phyloP scores from a whole-genome alignment of 345 rosid genomes.

The Euphorbia lathyris region DNA sequence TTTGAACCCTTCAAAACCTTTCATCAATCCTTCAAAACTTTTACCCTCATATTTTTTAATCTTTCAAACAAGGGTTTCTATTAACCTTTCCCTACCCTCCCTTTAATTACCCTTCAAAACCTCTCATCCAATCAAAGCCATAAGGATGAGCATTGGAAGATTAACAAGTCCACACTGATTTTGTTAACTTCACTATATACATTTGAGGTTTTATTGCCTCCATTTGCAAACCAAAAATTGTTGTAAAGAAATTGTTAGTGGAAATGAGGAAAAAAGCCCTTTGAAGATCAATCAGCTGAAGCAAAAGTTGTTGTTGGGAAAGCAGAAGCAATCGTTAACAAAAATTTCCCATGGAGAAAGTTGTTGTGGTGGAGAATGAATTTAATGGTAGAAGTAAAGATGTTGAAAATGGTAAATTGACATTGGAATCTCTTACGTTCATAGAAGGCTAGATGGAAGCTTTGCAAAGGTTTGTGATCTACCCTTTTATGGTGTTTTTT shows the following conservation, averaged over 20 bases:
- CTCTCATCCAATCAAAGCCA: no score
- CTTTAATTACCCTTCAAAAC: no score
- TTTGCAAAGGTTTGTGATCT: slow-evolving; percentile 63
- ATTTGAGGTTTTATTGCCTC: neutral
- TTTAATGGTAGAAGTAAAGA: slow-evolving; percentile 60
- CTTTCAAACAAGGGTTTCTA: no score
- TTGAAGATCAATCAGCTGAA: slow-evolving; percentile 91
- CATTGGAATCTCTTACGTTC: slow-evolving; percentile 62
- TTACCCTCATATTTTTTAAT: no score
- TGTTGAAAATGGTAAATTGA: slow-evolving; percentile 50
- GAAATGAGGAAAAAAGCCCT: slow-evolving; percentile 93
- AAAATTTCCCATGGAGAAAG: slow-evolving; percentile 82
- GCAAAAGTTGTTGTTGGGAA: slow-evolving; percentile 88
- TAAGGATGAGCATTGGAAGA: slow-evolving; percentile 72
- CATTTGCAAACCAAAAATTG: no score
- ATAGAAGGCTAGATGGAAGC: slow-evolving; percentile 81
- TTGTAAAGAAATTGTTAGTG: slow-evolving; percentile 66
- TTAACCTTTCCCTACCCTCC: no score
- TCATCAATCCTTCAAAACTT: no score
- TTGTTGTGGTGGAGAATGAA: slow-evolving; percentile 68
- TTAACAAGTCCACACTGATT: slow-evolving; percentile 22
- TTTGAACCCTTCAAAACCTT: no score
- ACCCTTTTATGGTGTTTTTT: neutral
- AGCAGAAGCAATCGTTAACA: slow-evolving; percentile 70
- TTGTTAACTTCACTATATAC: neutral